Evolutionary conservation across 108 stramenopile species (phyloP).

Genomic region (Parietichytrium sp.): DNA sequence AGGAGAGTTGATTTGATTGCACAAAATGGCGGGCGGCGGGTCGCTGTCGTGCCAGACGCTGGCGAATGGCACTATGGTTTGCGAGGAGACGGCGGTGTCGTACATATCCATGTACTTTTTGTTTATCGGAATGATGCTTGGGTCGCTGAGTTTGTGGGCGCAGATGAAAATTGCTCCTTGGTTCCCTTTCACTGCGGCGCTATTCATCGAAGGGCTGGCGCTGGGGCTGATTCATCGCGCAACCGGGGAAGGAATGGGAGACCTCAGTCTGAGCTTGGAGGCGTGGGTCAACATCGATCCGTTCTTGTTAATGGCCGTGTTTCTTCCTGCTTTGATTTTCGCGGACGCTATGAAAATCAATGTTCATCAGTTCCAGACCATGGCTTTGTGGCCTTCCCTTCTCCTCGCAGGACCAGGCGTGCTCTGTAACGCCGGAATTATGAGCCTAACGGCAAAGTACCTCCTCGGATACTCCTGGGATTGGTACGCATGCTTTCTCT

Average conservation of each 20-base stretch:
- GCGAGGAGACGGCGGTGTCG: neutral
- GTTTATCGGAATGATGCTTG: neutral
- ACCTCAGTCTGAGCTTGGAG: conserved; percentile 52
- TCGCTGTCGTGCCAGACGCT: too few relatives aligned
- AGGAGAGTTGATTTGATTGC: too few relatives aligned
- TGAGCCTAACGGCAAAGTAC: conserved; percentile 43
- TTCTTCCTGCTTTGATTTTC: conserved; percentile 85
- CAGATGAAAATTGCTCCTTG: conserved; percentile 5
- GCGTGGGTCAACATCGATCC: conserved; percentile 70
- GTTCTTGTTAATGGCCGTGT: conserved; percentile 74
- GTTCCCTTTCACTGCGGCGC: neutral
- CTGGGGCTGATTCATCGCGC: conserved; percentile 2
- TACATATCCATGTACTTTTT: conserved; percentile 33
- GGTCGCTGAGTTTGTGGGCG: neutral
- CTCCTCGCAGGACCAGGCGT: conserved; percentile 79
- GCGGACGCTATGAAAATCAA: conserved; percentile 73
- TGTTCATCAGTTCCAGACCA: conserved; percentile 61
- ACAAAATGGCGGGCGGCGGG: too few relatives aligned
- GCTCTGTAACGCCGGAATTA: conserved; percentile 47
- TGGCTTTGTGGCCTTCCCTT: conserved; percentile 61
- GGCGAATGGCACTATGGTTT: too few relatives aligned
- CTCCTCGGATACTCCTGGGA: conserved; percentile 51
- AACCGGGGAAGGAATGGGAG: neutral
- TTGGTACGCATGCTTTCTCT: conserved; percentile 65
- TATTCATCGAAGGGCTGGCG: neutral